Evolutionary conservation across 176 grass and related monocot species (phyloP).

Genomic region (Olyra latifolia): DNA sequence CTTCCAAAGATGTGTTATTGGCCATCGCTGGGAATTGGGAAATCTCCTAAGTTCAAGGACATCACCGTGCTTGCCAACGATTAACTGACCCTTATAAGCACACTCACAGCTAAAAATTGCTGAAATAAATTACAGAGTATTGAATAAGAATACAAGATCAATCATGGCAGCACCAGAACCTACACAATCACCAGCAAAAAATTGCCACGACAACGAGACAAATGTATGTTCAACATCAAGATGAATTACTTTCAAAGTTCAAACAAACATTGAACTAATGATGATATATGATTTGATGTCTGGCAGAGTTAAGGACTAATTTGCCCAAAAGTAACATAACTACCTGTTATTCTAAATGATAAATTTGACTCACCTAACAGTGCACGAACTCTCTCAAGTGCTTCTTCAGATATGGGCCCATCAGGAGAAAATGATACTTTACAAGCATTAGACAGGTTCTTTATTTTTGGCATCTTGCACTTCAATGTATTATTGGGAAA

Average conservation of each 20-base stretch:
- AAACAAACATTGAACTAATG: neutral
- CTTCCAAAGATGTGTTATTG: neutral
- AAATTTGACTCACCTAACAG: constrained; percentile 69
- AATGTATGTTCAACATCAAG: neutral
- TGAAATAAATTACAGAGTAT: neutral
- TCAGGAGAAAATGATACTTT: constrained; percentile 78
- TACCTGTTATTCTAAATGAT: neutral
- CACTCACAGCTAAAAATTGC: neutral
- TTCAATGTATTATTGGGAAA: constrained; percentile 18
- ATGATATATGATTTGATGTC: neutral
- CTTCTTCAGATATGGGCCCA: constrained; percentile 85
- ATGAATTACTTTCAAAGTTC: neutral
- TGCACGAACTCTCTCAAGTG: constrained; percentile 75
- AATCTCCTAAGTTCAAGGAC: neutral
- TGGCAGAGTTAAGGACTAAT: neutral
- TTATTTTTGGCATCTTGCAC: constrained; percentile 88
- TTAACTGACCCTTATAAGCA: neutral
- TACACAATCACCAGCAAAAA: neutral
- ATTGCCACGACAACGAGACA: neutral
- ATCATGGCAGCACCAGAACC: neutral
- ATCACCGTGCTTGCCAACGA: neutral
- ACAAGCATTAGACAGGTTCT: constrained; percentile 74
- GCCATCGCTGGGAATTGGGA: neutral
- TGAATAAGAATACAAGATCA: neutral
- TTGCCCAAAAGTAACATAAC: neutral